Percentiles rank a stretch among this genome's conserved stretches.
phyloP scores from a whole-genome alignment of 345 rosid genomes.

The Nasturtium officinale region DNA sequence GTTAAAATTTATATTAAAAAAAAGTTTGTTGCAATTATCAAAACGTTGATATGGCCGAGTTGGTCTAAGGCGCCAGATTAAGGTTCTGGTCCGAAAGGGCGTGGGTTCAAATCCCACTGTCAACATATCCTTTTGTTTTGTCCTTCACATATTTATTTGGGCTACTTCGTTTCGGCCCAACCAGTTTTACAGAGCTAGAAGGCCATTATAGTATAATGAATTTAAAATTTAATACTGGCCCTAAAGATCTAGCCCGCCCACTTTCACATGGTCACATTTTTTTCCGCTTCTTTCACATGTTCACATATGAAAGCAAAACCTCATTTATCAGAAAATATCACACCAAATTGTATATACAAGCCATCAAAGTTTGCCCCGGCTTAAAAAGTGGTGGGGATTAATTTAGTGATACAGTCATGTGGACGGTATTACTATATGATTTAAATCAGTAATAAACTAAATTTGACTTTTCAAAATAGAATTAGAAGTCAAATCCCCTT shows the following conservation, averaged over 20 bases:
- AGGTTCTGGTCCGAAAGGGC: conserved; percentile 99
- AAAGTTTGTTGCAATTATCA: too few relatives aligned
- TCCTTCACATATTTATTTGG: neutral
- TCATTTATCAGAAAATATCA: too few relatives aligned
- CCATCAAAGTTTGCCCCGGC: neutral
- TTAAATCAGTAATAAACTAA: conserved; percentile 6
- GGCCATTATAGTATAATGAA: neutral
- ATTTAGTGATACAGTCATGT: neutral
- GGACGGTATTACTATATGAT: neutral
- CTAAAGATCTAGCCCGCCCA: neutral
- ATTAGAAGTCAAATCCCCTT: neutral
- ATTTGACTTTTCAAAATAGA: conserved; percentile 23
- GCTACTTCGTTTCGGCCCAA: conserved; percentile 3
- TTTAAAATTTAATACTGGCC: neutral
- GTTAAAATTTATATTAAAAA: too few relatives aligned
- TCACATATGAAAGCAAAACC: too few relatives aligned
- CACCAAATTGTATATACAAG: too few relatives aligned
- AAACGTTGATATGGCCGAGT: conserved; percentile 81
- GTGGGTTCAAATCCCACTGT: conserved; percentile 97
- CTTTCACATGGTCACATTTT: conserved; percentile 1
- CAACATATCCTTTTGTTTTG: conserved; percentile 32
- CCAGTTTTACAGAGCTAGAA: neutral
- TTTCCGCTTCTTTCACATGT: too few relatives aligned
- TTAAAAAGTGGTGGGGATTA: neutral
- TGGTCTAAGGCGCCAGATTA: conserved; percentile 98